Conservation (phyloP, 306 rosid species). For the Quercus rubra region DNA sequence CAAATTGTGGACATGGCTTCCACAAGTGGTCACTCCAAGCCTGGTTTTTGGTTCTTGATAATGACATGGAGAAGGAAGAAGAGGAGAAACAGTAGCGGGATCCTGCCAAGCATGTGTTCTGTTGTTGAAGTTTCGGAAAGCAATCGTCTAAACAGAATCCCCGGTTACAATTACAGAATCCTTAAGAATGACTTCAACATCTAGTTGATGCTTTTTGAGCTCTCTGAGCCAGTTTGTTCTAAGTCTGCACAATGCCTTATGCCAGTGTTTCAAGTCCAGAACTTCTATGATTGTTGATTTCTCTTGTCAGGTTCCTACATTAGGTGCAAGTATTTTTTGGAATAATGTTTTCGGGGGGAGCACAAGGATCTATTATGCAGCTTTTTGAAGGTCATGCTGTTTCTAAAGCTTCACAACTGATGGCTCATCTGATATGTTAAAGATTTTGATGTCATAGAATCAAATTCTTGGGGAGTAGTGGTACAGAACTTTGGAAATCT, state of each 20-base stretch:
- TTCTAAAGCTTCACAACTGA: background rate
- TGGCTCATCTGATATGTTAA: background rate
- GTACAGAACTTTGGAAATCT: background rate
- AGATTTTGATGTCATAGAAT: background rate
- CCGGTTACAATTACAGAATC: constrained; percentile 55
- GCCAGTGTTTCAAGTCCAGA: background rate
- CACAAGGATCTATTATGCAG: background rate
- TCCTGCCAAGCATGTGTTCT: constrained; percentile 49
- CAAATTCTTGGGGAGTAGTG: background rate
- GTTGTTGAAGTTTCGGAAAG: constrained; percentile 43
- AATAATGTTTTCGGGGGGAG: background rate
- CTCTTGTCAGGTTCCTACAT: background rate
- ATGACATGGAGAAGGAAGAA: constrained; percentile 65
- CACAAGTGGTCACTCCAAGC: constrained; percentile 26
- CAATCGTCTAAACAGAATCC: constrained; percentile 38
- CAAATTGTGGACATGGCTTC: constrained; percentile 32
- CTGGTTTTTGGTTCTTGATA: constrained; percentile 56
- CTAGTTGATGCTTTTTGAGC: constrained; percentile 13
- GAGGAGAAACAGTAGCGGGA: constrained; percentile 31
- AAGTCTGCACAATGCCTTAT: background rate
- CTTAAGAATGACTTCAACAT: constrained; percentile 52
- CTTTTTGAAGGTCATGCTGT: background rate
- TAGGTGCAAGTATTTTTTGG: background rate
- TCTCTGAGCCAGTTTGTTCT: background rate
- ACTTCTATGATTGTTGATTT: background rate